Evolutionary conservation across 768 basidiomycete species (phyloP), one percentile per base, ranked within the genome.

Genomic region (Lactifluus hygrophoroides): DNA sequence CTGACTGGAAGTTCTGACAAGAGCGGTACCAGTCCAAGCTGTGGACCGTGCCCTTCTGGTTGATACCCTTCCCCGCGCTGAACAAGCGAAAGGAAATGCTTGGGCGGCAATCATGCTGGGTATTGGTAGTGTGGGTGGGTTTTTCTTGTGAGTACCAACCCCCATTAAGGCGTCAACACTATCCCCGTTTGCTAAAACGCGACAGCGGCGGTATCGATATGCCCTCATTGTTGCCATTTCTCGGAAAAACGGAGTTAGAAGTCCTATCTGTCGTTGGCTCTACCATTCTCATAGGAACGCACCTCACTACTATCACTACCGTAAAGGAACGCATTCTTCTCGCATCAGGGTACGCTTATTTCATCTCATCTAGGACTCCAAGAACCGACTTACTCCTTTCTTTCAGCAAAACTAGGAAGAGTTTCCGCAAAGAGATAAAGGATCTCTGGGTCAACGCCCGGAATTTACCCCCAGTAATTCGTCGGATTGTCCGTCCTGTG

Each of bases 51-150:
- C 94, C 0, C 78, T 96, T 10, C 75, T 97, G 8, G 90, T 98
- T 0, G 94, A 98, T 68, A 88, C 80, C 0, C 70, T 95, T 4
- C 86, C 92, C 0, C 74, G 87, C 0, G 68, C 79, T 1, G 75
- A 82, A 25, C 94, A 98, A 69, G 83, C 93, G 6, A 75, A 80
- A 9, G 94, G 89, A 0, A 96, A 94, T 67, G 94, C 94, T 0
- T 98, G 94, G 94, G 94, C 92, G 0, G 91, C 90, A 0, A 76
- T 88, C n/a, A 94, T 96, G 91, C 73, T 88, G 45, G 90, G 90
- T 1, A 66, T 94, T 27, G 94, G 94, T 11, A 84, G 88, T 55
- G 85, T 95, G 0, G 74, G 84, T 2, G 94, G 93, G 0, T 95
- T 94, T 70, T 95, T 89, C 66, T 77, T 90, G 93, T 94, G 64